A percentile compares a stretch with the other conserved stretches of the same genome.
Conservation (phyloP, 192 early-diverging fungal species). For the Diversispora epigaea region DNA sequence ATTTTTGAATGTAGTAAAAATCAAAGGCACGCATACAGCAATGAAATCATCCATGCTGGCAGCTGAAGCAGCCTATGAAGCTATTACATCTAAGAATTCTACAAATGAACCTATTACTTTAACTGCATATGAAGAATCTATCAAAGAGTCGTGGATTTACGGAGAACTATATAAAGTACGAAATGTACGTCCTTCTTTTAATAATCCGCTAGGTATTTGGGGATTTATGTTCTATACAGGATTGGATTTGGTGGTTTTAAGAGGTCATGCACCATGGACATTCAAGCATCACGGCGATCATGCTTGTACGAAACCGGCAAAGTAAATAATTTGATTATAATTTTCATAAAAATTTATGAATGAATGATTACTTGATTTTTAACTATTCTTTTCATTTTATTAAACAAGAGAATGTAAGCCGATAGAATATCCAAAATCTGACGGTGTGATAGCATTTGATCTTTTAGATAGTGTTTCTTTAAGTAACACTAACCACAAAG, state of each 20-base stretch:
- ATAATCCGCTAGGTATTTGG: slow-evolving; percentile 77
- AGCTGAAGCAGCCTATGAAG: slow-evolving; percentile 84
- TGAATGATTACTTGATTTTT: not conserved
- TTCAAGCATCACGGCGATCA: slow-evolving; percentile 89
- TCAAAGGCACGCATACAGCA: slow-evolving; percentile 99
- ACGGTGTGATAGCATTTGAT: slow-evolving; percentile 93
- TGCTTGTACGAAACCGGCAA: slow-evolving; percentile 70
- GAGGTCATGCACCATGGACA: slow-evolving; percentile 92
- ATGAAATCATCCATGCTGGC: slow-evolving; percentile 98
- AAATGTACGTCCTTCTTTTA: slow-evolving; percentile 93
- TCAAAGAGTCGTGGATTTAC: slow-evolving; percentile 87
- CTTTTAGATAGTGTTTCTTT: slow-evolving; percentile 90
- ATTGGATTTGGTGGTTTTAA: slow-evolving; percentile 83
- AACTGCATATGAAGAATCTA: slow-evolving; percentile 73
- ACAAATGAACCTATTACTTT: slow-evolving; percentile 65
- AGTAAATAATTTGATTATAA: slow-evolving; percentile 34
- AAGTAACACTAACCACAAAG: slow-evolving; percentile 90
- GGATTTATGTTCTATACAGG: slow-evolving; percentile 89
- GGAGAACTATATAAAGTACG: slow-evolving; percentile 89
- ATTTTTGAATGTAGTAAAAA: slow-evolving; percentile 96
- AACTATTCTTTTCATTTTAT: slow-evolving; percentile 3
- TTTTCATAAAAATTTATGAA: not conserved
- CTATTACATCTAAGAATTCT: slow-evolving; percentile 53
- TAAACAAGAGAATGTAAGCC: slow-evolving; percentile 60
- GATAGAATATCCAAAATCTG: slow-evolving; percentile 97